These are phyloP conservation scores for Zygnema circumcarinatum DNA, from an alignment of 139 green algal species.

Conservation along the genomic window DNA sequence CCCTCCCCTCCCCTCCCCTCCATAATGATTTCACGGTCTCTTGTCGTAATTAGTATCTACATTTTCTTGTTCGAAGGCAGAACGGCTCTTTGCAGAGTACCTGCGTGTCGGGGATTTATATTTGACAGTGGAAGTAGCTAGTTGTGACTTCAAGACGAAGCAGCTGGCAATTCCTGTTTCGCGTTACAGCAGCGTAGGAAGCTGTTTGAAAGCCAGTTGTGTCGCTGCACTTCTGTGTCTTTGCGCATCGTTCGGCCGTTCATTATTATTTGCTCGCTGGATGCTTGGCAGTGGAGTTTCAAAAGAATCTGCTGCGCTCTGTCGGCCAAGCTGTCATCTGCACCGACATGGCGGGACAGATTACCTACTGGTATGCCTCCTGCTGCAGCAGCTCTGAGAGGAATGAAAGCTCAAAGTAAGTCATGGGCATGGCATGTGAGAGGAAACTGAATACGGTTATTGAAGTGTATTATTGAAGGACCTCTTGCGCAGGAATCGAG, in stretches of 20 bases:
- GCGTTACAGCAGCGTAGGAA: too few relatives aligned
- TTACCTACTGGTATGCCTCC: slow-evolving; percentile 54
- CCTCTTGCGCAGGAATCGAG: slow-evolving; percentile 21
- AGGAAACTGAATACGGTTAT: neutral
- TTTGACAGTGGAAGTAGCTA: too few relatives aligned
- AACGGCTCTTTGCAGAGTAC: neutral
- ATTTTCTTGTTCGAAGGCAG: too few relatives aligned
- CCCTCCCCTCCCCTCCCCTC: too few relatives aligned
- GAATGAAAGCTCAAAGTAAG: neutral
- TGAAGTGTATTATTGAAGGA: neutral
- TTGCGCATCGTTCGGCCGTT: neutral
- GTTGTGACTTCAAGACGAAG: too few relatives aligned
- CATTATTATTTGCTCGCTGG: neutral
- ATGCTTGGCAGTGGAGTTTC: slow-evolving; percentile 8
- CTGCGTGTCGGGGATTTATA: too few relatives aligned
- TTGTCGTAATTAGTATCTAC: too few relatives aligned
- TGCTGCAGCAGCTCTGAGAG: neutral
- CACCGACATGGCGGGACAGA: slow-evolving; percentile 33
- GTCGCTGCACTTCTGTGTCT: too few relatives aligned
- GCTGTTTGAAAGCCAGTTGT: too few relatives aligned
- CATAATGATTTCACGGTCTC: too few relatives aligned
- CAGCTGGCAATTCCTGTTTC: too few relatives aligned
- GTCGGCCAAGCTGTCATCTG: slow-evolving; percentile 44
- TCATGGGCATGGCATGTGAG: neutral
- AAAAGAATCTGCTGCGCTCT: slow-evolving; percentile 39